Conservation (phyloP, 2,329 filamentous ascomycete genomes). For the Fusarium pseudocircinatum region DNA sequence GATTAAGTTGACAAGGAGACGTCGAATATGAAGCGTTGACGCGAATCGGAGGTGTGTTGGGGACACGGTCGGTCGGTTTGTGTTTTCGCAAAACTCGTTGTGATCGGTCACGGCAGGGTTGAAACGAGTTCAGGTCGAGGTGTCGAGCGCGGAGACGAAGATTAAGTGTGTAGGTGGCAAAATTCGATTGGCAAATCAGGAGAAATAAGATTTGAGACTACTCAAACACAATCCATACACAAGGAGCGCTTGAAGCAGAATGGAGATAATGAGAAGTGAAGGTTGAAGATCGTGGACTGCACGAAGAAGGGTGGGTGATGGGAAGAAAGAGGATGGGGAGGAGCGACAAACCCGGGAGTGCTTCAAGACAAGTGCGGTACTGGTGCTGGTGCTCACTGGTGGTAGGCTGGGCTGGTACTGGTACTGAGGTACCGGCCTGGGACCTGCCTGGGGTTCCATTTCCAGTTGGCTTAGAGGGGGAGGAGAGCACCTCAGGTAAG, state of each 20-base stretch:
- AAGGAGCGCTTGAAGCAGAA: conserved; percentile 33
- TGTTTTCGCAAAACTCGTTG: conserved; percentile 47
- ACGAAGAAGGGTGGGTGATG: conserved; percentile 48
- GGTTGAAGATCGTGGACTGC: conserved; percentile 46
- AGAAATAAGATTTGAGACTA: conserved; percentile 36
- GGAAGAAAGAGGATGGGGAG: conserved; percentile 50
- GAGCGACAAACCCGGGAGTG: conserved; percentile 50
- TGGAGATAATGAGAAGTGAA: conserved; percentile 31
- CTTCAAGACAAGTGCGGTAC: conserved; percentile 45
- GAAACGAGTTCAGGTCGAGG: conserved; percentile 38
- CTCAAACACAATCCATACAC: conserved; percentile 41
- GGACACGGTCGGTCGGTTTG: conserved; percentile 39
- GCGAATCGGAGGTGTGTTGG: conserved; percentile 37
- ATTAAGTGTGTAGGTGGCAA: conserved; percentile 19
- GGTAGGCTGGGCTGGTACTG: conserved; percentile 6
- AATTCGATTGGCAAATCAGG: conserved; percentile 4
- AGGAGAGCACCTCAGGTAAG: conserved; percentile 14
- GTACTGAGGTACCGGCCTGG: conserved; percentile 40
- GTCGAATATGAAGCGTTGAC: conserved; percentile 22
- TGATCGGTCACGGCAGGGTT: conserved; percentile 44
- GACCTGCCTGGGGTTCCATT: conserved; percentile 40
- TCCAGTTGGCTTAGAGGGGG: conserved; percentile 41
- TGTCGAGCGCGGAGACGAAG: conserved; percentile 40
- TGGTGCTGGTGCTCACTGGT: conserved; percentile 18
- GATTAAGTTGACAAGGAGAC: conserved; percentile 15